Conservation (phyloP, 495 filamentous ascomycete species). For the Xylaria castorea region DNA sequence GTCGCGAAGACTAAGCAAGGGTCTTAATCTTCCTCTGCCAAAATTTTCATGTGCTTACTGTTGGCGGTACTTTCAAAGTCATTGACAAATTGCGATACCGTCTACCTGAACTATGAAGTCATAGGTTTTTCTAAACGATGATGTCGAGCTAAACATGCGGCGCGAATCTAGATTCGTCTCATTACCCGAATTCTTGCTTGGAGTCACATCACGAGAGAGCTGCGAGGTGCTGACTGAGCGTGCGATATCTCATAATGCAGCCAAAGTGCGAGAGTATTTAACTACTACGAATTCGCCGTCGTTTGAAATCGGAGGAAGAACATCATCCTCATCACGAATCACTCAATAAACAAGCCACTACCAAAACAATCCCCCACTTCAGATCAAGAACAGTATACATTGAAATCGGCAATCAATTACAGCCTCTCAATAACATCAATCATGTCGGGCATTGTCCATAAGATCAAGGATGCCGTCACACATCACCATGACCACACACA, state of each 20-base stretch:
- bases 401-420: not conserved
- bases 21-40: not conserved
- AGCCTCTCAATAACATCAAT: not conserved
- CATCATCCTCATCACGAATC: not conserved
- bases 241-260: not conserved
- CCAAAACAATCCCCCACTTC: not conserved
- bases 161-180: slow-evolving; percentile 19
- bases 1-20: not conserved
- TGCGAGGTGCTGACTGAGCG: slow-evolving; percentile 24
- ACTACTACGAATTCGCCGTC: not conserved
- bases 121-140: slow-evolving; percentile 12
- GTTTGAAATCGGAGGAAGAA: not conserved
- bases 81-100: slow-evolving; percentile 17
- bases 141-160: slow-evolving; percentile 19
- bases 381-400: not conserved
- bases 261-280: not conserved
- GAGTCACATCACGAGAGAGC: not conserved
- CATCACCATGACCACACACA: not conserved
- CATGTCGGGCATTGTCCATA: slow-evolving; percentile 20
- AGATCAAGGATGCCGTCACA: slow-evolving; percentile 23
- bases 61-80: not conserved
- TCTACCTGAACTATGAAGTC: slow-evolving; percentile 20
- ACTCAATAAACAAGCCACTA: slow-evolving; percentile 2
- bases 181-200: slow-evolving; percentile 17
- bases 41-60: slow-evolving; percentile 19